Percentiles rank a stretch among this genome's conserved stretches.
Conservation (phyloP, 2,329 filamentous ascomycete genomes). For the Fonsecaea pugnacius region DNA sequence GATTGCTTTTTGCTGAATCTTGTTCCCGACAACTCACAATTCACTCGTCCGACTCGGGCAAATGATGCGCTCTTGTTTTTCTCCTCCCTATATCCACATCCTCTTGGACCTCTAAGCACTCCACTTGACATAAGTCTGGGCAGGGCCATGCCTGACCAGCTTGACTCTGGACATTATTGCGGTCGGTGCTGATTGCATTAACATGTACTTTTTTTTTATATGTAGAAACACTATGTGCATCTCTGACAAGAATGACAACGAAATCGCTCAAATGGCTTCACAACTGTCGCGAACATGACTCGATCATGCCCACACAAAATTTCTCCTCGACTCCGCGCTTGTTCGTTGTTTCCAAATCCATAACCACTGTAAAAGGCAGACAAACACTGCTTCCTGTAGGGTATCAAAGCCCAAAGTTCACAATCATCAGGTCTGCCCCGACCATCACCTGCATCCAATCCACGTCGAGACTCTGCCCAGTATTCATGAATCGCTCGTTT, state of each 20-base stretch:
- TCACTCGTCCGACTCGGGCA: not conserved
- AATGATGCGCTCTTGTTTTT: no score
- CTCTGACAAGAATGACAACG: not conserved
- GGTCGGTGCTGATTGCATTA: not conserved
- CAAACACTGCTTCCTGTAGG: not conserved
- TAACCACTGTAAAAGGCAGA: not conserved
- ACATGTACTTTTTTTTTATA: not conserved
- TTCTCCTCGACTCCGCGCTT: conserved; percentile 1
- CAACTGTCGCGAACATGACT: not conserved
- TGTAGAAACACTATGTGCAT: not conserved
- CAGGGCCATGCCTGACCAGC: not conserved
- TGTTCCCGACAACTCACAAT: not conserved
- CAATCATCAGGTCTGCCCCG: conserved; percentile 52
- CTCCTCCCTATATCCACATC: no score
- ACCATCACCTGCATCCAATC: conserved; percentile 57
- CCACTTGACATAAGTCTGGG: not conserved
- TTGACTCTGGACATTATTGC: not conserved
- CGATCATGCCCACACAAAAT: not conserved
- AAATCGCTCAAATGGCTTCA: not conserved
- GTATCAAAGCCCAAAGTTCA: conserved; percentile 57
- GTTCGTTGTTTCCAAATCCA: not conserved
- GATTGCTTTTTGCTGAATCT: not conserved
- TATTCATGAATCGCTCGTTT: conserved; percentile 46
- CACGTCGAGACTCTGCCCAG: conserved; percentile 50
- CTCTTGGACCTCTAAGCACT: not conserved